A percentile compares a stretch with the other conserved stretches of the same genome.
These are phyloP conservation scores for Globisporangium spiculum DNA, from an alignment of 352 stramenopile genomes.

Conservation along the genomic window DNA sequence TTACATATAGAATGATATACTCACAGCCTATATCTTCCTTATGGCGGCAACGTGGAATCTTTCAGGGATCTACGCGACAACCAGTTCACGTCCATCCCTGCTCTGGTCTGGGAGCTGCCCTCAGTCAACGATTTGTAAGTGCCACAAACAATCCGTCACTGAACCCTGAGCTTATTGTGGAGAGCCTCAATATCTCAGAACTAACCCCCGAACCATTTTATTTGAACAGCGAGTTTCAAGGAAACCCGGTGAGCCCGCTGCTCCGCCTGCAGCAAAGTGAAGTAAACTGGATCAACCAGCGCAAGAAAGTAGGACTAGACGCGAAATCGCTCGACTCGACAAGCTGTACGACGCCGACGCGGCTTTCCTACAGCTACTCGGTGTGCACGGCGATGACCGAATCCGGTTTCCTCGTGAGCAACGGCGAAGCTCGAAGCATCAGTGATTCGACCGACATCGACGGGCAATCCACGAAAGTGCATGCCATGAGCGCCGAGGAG, in stretches of 20 bases:
- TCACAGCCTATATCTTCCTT: neutral
- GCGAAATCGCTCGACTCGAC: neutral
- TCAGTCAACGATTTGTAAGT: constrained; percentile 13
- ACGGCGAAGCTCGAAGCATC: neutral
- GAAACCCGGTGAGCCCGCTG: constrained; percentile 6
- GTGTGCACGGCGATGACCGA: neutral
- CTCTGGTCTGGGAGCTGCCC: constrained; percentile 8
- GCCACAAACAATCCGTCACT: neutral
- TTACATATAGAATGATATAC: neutral
- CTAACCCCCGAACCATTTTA: neutral
- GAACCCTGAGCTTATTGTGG: neutral
- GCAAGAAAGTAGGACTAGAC: neutral
- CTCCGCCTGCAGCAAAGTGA: neutral
- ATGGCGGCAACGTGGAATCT: neutral
- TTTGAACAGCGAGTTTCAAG: constrained; percentile 8
- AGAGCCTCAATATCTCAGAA: neutral
- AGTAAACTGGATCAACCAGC: constrained; percentile 7
- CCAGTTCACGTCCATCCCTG: constrained; percentile 7
- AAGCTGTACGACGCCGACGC: neutral
- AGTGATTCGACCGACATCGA: neutral
- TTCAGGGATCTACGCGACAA: constrained; percentile 8
- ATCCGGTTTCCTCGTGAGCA: neutral
- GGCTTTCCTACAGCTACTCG: neutral
- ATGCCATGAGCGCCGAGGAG: neutral
- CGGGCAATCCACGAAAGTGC: neutral